Base-by-base conservation (phyloP, 2,329 filamentous ascomycete species). In the Plenodomus lindquistii region DNA sequence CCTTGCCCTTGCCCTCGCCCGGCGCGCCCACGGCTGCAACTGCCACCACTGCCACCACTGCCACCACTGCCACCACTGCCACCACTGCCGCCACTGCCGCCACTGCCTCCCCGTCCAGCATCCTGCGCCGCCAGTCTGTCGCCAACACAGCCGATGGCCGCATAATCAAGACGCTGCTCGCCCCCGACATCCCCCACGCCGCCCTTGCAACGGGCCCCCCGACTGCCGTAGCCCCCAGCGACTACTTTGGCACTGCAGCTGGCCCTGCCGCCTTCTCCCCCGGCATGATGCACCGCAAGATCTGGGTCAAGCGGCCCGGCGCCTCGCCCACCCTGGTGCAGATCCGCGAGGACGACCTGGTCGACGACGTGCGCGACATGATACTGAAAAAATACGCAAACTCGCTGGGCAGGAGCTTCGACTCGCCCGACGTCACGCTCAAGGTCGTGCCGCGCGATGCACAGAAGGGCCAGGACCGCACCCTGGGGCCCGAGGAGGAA, bases 351-450 rank as follows among this genome's bases (percentile, higher is more conserved):
- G 91, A 95, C 63, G 91, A 96, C 67, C 77, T 97, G 62, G 92
- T 97, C 48, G 94, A 99, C 72, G 93, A 97, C 73, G 87, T 96
- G 53, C 88, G 93, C 62, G 94, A 97, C 61, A 85, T 91, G 79
- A 94, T 97, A 48, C 77, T 97, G 61, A 85, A 85, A 65, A 97
- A 97, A 77, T 99, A 97, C 72, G 85, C 86, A 62, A 97, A 99
- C 74, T 95, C 91, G 13, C 80, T 99, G 20, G 93, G 93, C 42
- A 86, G 86, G 61, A 88, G 83, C 43, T 97, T 92, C 72, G 94
- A 99, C 75, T 82, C 94, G 10, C 94, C 94, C 11, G 94, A 99
- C 71, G 82, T 99, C 48, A 85, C 83, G 10, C 79, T 97, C 55
- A 85, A 88, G 55, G 88, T 97, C 59, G 71, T 81, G 15, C 84